Evolutionary conservation across 1,139 yeast genomes (phyloP), one percentile per base, ranked within the genome.

Genomic region (Debaryomyces fabryi): DNA sequence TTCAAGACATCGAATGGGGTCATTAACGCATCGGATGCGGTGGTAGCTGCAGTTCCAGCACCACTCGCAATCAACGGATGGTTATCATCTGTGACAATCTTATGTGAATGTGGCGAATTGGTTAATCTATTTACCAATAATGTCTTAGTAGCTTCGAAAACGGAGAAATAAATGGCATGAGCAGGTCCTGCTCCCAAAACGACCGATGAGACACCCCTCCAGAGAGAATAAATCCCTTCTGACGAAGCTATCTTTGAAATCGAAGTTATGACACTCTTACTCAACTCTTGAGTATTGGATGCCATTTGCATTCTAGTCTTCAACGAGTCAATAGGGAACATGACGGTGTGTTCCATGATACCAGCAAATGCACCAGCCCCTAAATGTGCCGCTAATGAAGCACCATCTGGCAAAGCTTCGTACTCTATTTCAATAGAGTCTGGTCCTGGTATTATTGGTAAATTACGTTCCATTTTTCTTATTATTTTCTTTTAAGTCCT

Each of bases 101-200:
- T 72, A 39, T 59, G 69, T 39, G 72, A 58, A 42, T 60, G 64
- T 13, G 65, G 63, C 10, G 68, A 56, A 40, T 60, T 60, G 24
- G 78, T 72, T 45, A 74, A 61, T 30, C 63, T 64, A 56, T 74
- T 72, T 62, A 81, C 69, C 77, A 76, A 49, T 64, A 69, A 63
- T 25, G 88, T 83, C 66, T 92, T 92, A 51, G 93, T 80, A 42
- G 85, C 79, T 69, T 93, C 99, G 69, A 92, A 95, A 6, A 96
- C 96, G n/a, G 93, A 87, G 68, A 92, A 93, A 70, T 95, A 95
- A 13, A 95, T 88, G 1, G 99, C 99, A 71, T 93, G 99, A 8
- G 99, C 98, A 2, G 99, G 99, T 4, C 99, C 99, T n/a, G 99
- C 98, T 39, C 99, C 99, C 54, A 93, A 65, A 9, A 92, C 84